Evolutionary conservation across 257 asterid species (phyloP).

Genomic region (Ajuga chamaepitys): DNA sequence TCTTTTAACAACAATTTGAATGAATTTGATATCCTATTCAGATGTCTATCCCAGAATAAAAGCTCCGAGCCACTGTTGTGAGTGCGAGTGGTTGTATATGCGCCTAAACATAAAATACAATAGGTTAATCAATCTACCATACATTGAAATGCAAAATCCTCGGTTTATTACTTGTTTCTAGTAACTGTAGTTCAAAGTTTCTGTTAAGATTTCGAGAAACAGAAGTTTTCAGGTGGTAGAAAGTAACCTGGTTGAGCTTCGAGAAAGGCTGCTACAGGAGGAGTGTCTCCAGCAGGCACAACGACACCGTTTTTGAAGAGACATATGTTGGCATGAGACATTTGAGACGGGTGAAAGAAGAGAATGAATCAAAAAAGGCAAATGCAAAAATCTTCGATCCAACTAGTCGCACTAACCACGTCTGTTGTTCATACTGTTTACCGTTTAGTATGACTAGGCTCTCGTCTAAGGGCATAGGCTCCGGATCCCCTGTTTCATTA

Average conservation of each 20-base stretch:
- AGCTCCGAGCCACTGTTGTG: conserved; percentile 52
- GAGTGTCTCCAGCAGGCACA: conserved; percentile 34
- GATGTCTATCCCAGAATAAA: conserved; percentile 81
- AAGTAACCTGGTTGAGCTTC: conserved; percentile 61
- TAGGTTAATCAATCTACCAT: not conserved
- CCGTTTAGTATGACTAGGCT: too few species aligned
- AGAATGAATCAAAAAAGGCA: not conserved
- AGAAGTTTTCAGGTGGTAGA: not conserved
- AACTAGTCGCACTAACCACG: too few species aligned
- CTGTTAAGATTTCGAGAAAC: not conserved
- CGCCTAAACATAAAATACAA: conserved; percentile 47
- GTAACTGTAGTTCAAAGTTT: not conserved
- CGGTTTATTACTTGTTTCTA: not conserved
- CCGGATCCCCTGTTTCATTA: too few species aligned
- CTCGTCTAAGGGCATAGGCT: too few species aligned
- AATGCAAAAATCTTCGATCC: not conserved
- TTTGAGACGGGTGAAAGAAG: not conserved
- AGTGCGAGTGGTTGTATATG: conserved; percentile 94
- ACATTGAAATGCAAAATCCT: not conserved
- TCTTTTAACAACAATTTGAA: conserved; percentile 38
- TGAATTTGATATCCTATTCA: conserved; percentile 63
- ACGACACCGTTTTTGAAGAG: conserved; percentile 63
- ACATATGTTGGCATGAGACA: conserved; percentile 36
- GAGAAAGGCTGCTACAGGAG: conserved; percentile 61
- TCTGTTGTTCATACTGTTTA: too few species aligned